A percentile compares a stretch with the other conserved stretches of the same genome.
phyloP scores from a whole-genome alignment of 139 green algal species.

The Desmodesmus armatus region DNA sequence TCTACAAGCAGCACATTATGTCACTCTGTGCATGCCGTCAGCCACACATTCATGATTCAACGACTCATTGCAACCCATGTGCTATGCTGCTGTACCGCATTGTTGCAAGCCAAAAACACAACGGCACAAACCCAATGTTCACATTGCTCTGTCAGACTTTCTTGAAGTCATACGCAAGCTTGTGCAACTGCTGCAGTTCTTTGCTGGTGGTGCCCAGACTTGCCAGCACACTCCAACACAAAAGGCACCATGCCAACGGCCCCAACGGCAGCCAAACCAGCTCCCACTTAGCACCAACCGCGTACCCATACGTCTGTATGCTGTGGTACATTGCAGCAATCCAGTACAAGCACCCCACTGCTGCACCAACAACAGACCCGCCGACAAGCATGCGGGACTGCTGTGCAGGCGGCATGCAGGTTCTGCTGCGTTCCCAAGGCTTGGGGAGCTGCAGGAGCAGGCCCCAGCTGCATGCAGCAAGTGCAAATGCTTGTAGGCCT shows the following conservation, averaged over 20 bases:
- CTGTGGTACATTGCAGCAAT: neutral
- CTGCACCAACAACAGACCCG: neutral
- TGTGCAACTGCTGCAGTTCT: conserved; percentile 24
- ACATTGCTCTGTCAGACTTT: conserved; percentile 16
- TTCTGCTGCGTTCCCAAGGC: neutral
- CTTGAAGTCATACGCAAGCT: conserved; percentile 23
- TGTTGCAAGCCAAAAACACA: no score
- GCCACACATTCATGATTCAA: no score
- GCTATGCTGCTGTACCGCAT: no score
- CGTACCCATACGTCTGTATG: neutral
- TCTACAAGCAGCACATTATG: no score
- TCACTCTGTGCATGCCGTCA: no score
- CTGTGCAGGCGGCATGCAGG: conserved; percentile 19
- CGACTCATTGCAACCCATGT: no score
- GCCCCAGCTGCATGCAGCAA: neutral
- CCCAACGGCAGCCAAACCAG: conserved; percentile 46
- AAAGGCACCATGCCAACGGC: conserved; percentile 12
- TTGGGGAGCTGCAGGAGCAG: conserved; percentile 26
- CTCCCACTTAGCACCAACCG: conserved; percentile 40
- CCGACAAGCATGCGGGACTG: neutral
- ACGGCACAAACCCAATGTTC: no score
- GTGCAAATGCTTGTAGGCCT: neutral
- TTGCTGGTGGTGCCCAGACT: conserved; percentile 14
- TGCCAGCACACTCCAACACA: conserved; percentile 34
- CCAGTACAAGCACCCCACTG: conserved; percentile 37